These are phyloP conservation scores for Beta vulgaris DNA, from an alignment of 148 eudicot genomes.

Conservation along the genomic window DNA sequence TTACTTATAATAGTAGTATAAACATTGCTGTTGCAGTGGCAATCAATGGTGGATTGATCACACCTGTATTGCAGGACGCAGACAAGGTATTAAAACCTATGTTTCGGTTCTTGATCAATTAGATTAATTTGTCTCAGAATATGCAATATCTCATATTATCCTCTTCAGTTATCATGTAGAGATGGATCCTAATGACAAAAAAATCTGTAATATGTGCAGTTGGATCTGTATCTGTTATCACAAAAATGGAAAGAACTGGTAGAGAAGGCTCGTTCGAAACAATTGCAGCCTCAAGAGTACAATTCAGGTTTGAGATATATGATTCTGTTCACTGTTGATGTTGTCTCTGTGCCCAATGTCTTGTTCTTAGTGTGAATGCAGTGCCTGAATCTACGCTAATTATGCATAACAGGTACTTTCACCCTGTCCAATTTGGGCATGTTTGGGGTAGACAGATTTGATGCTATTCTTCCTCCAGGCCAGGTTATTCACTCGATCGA, in stretches of 20 bases:
- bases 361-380: background rate
- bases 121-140: background rate
- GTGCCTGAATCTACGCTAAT: slow-evolving; percentile 9
- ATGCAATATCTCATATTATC: too few species aligned
- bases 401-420: slow-evolving; percentile 62
- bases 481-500: slow-evolving; percentile 53
- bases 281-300: slow-evolving; percentile 82
- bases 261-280: slow-evolving; percentile 83
- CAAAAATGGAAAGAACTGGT: slow-evolving; percentile 94
- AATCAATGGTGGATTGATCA: slow-evolving; percentile 88
- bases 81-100: slow-evolving; percentile 57
- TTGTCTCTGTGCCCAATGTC: background rate
- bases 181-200: background rate
- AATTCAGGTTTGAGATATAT: slow-evolving; percentile 58
- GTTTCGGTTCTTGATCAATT: background rate
- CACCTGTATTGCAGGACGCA: slow-evolving; percentile 95
- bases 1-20: slow-evolving; percentile 71
- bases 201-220: slow-evolving; percentile 35
- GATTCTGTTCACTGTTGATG: background rate
- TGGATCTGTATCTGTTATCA: slow-evolving; percentile 88
- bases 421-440: slow-evolving; percentile 92
- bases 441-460: slow-evolving; percentile 98
- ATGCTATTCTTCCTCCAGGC: slow-evolving; percentile 99
- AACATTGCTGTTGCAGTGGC: slow-evolving; percentile 97
- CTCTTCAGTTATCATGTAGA: too few species aligned